Evolutionary conservation across 306 rosid species (phyloP), one percentile per base, ranked within the genome.

Genomic region (Fagus crenata): DNA sequence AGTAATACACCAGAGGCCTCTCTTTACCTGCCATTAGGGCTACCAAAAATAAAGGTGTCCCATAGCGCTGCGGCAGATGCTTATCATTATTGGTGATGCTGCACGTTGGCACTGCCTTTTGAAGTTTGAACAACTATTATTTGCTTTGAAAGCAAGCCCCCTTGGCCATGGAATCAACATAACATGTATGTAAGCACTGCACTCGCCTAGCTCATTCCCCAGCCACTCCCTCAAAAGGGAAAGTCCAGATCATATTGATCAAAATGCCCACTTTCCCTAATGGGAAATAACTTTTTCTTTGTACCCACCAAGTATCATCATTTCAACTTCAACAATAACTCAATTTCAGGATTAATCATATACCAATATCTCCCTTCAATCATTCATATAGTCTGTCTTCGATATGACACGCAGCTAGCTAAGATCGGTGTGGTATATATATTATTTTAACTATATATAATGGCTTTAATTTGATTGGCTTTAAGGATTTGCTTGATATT

Each of bases 281-380:
- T 55, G 58, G 88, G 90, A 71, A 83, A 83, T 39, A 61, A 13
- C 77, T 82, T 84, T 4, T 84, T 56, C 81, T 11, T 31, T 81
- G 56, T 61, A 32, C 84, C 87, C 82, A 85, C 87, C 81, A 73
- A 68, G 1, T 18, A 63, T 63, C 71, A 82, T 86, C 59, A 51
- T 79, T 77, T 1, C 49, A 1, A 64, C 1, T 64, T 22, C 46
- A 33, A 28, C 51, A 46, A 9, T 46, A 9, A 60, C n/a, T 22
- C 35, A 53, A 53, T 53, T 13, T 53, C 13, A 53, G 5, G 14
- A 4, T 7, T 7, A 4, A 58, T 53, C 51, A 53, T 14, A 53
- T 18, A 7, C 1, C 51, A 58, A 28, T 58, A 12, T 9, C 14
- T 28, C 65, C 5, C 65, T n/a, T n/a, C n/a, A n/a, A n/a, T n/a